Base-by-base conservation (phyloP, 768 basidiomycete genomes). In the Kwoniella shandongensis region DNA sequence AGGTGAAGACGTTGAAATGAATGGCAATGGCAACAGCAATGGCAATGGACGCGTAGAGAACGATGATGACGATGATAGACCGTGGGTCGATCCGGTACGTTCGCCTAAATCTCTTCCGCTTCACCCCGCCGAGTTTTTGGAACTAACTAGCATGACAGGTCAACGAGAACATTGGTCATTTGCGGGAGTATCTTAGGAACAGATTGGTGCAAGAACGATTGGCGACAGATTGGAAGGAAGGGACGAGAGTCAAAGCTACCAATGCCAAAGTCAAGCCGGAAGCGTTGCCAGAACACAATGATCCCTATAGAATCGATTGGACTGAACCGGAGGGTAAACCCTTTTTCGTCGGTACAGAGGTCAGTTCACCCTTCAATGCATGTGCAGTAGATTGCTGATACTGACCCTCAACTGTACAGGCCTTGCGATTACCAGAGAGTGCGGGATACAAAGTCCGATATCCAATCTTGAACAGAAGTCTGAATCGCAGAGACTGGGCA, bases 231-330 rank as follows among this genome's bases (percentile, higher is more conserved):
- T 63, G 55, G 59, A 53, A 51, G 52, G 70, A 61, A 42, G 67
- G 65, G n/a, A 58, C 52, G 35, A 57, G 62, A 47, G 69, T 65
- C 46, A 65, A 54, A 40, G 62, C 62, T 25, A 91, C 87, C 76
- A 96, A 94, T 70, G 84, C 84, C 57, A 85, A 86, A 58, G 89
- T 91, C 74, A 84, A 84, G 70, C 87, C 90, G 2, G 89, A 93
- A 70, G 83, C 83, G n/a, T 89, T 97, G 35, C 81, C 85, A 6
- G 89, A 91, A 61, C 81, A 84, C 46, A 90, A 90, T 66, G 93
- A 94, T 70, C 85, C 87, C 11, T 88, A 84, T 72, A 80, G 84
- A 41, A 81, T 90, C 10, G 88, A 93, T 47, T 98, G 93, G 93
- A 86, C 91, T 26, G 81, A 83, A 89, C 54, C 81, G 85, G 78